Evolutionary conservation across 495 filamentous ascomycete species (phyloP).

Genomic region (Aspergillus leporis): DNA sequence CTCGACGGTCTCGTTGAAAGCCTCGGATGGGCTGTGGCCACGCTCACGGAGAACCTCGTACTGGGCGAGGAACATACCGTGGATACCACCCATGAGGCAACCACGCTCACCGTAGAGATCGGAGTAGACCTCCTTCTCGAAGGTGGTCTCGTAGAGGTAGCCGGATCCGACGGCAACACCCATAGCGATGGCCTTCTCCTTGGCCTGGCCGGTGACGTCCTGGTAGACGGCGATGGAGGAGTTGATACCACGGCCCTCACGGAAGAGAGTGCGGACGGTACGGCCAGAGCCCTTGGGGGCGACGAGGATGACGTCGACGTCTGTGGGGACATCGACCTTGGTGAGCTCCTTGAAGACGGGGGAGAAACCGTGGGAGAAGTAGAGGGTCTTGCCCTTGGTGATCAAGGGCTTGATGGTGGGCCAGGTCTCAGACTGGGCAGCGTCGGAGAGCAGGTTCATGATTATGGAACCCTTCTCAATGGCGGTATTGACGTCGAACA

Average conservation of each 20-base stretch:
- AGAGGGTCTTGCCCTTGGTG: slow-evolving; percentile 99
- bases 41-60: slow-evolving; percentile 99
- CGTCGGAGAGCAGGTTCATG: slow-evolving; percentile 98
- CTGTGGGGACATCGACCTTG: slow-evolving; percentile 92
- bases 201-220: slow-evolving; percentile 95
- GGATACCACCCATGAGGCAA: slow-evolving; percentile 99
- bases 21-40: slow-evolving; percentile 95
- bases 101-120: slow-evolving; percentile 99
- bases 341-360: slow-evolving; percentile 99
- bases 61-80: slow-evolving; percentile 99
- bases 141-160: slow-evolving; percentile 99
- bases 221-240: slow-evolving; percentile 98
- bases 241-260: slow-evolving; percentile 98
- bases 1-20: slow-evolving; percentile 99
- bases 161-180: slow-evolving; percentile 94
- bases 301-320: slow-evolving; percentile 98
- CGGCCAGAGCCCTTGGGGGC: slow-evolving; percentile 98
- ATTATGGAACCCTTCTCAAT: slow-evolving; percentile 90
- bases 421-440: slow-evolving; percentile 98
- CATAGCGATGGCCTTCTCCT: slow-evolving; percentile 97
- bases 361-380: slow-evolving; percentile 99
- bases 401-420: slow-evolving; percentile 95
- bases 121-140: slow-evolving; percentile 99
- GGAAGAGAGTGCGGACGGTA: slow-evolving; percentile 96
- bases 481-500: slow-evolving; percentile 96